Evolutionary conservation across 2,329 filamentous ascomycete species (phyloP).

Genomic region (Pleomassaria siparia): DNA sequence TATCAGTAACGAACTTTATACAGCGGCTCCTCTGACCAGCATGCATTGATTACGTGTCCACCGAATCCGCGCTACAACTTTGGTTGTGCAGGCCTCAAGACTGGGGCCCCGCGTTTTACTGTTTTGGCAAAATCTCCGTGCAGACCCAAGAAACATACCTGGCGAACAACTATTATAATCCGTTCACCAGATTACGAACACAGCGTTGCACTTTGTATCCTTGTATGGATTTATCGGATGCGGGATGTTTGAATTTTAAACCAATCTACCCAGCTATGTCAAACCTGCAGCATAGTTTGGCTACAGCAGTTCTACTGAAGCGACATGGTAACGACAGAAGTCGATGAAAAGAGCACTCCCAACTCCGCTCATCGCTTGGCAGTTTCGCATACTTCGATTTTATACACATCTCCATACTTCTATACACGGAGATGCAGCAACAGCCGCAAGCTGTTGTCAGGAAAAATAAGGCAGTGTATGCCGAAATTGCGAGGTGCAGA

Average conservation of each 20-base stretch:
- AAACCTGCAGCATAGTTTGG: too few relatives aligned
- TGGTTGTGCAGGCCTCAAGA: neutral
- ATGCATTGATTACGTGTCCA: constrained; percentile 3
- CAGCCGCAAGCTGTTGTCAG: neutral
- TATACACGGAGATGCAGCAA: neutral
- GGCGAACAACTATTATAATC: neutral
- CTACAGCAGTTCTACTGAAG: too few relatives aligned
- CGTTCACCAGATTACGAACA: neutral
- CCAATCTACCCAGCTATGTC: neutral
- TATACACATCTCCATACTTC: neutral
- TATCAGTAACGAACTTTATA: neutral
- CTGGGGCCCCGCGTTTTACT: constrained; percentile 13
- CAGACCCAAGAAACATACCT: constrained; percentile 3
- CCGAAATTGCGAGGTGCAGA: neutral
- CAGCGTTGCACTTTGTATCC: neutral
- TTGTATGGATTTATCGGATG: neutral
- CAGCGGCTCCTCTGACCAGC: constrained; percentile 5
- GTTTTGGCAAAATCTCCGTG: constrained; percentile 13
- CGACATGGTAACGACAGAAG: neutral
- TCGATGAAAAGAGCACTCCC: neutral
- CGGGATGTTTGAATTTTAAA: neutral
- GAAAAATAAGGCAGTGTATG: neutral
- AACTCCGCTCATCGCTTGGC: neutral
- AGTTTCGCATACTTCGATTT: neutral
- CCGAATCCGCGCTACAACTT: neutral